Evolutionary conservation across 1,139 yeast species (phyloP), one percentile per base, ranked within the genome.

Genomic region (Saccharomyces hybrid): DNA sequence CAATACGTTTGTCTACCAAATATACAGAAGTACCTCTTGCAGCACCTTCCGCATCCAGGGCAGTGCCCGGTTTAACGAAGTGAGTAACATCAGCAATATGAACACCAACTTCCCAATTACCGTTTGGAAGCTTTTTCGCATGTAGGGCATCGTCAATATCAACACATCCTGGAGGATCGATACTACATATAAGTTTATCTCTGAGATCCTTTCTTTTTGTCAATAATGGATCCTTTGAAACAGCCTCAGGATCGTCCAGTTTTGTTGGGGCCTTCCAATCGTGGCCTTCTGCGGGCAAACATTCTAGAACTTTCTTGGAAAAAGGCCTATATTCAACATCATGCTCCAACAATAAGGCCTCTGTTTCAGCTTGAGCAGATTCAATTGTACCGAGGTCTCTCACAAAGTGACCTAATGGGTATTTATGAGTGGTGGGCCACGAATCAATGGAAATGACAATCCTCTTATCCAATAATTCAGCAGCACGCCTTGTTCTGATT

Each of bases 51-150:
- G 82, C 86, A 70, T 95, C 99, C 57, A 95, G 77, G 0, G 99
- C 84, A 4, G 97, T 90, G 60, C 85, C 87, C 0, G 99, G 86
- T 70, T 90, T 89, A 50, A 95, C 99, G 66, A 95, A 95, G 72
- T 95, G 96, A 0, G 98, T 89, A 25, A 95, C 99, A 74, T 95
- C 99, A 5, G 99, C 99, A 75, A 95, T 95, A 70, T 95, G 99
- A 34, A 95, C 99, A 66, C 99, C 99, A 52, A 95, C 96, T 70
- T 93, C 96, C 74, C 81, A 90, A 69, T 91, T 89, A 2, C 99
- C 99, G 70, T 95, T 93, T 2, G 96, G 91, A 50, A 95, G 78
- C 54, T 71, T 69, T 61, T 79, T 76, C 0, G 99, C 98, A 69
- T 95, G 99, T 54, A 95, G 76, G 1, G 99, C 99, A 75, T 95